Evolutionary conservation across 2,329 filamentous ascomycete genomes (phyloP).

Genomic region (Colletotrichum sp.): DNA sequence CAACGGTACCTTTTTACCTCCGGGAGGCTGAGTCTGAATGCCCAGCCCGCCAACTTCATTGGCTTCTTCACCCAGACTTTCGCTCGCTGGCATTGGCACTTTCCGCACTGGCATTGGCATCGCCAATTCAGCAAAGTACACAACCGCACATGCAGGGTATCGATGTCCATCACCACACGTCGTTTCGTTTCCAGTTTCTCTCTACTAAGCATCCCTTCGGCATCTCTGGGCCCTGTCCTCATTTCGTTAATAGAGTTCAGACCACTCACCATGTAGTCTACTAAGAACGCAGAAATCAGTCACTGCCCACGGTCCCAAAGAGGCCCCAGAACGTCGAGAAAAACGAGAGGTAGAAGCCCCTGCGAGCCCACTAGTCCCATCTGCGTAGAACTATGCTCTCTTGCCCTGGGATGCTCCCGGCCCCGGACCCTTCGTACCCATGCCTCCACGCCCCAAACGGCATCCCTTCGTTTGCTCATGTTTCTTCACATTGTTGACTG

Average conservation of each 20-base stretch:
- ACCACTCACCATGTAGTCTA: background rate
- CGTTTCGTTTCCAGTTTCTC: conserved; percentile 9
- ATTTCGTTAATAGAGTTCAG: conserved; percentile 1
- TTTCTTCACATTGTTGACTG: background rate
- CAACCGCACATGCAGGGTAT: conserved; percentile 8
- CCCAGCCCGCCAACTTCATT: background rate
- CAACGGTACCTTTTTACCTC: conserved; percentile 6
- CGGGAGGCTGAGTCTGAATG: conserved; percentile 4
- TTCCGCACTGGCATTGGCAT: background rate
- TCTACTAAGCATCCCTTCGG: background rate
- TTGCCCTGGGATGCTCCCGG: background rate
- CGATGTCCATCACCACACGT: background rate
- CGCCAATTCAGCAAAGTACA: conserved; percentile 2
- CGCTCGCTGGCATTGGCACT: background rate
- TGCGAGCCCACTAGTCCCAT: conserved; percentile 3
- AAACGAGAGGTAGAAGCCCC: background rate
- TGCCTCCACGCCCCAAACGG: background rate
- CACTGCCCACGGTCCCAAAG: background rate
- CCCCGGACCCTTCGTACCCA: background rate
- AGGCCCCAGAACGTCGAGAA: background rate
- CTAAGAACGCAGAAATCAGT: background rate
- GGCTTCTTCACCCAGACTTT: background rate
- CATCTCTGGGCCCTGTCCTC: background rate
- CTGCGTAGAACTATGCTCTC: background rate
- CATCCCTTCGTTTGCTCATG: background rate